These are phyloP conservation scores for Cercospora sp. DNA, from an alignment of 2,329 filamentous ascomycete species.

Conservation along the genomic window DNA sequence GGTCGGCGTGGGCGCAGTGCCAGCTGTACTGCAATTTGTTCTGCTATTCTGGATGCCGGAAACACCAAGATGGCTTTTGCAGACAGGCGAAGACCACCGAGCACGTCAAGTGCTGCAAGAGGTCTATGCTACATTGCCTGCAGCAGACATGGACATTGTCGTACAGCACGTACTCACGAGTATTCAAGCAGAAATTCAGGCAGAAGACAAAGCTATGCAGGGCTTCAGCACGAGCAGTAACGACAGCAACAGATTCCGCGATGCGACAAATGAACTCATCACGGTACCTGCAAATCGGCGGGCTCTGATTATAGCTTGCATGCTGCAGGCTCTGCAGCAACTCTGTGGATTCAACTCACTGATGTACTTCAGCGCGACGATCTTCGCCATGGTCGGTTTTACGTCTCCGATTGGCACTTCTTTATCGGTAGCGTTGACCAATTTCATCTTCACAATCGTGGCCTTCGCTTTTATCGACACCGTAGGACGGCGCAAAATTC, in stretches of 20 bases:
- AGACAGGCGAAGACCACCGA: conserved; percentile 60
- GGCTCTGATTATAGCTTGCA: conserved; percentile 79
- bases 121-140: conserved; percentile 22
- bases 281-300: conserved; percentile 59
- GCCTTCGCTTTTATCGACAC: conserved; percentile 50
- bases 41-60: conserved; percentile 77
- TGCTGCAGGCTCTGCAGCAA: conserved; percentile 85
- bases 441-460: conserved; percentile 50
- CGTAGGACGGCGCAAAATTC: conserved; percentile 56
- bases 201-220: conserved; percentile 26
- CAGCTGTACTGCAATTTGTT: conserved; percentile 69
- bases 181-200: conserved; percentile 69
- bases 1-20: conserved; percentile 79
- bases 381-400: conserved; percentile 52
- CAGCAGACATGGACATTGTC: conserved; percentile 44
- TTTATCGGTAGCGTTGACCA: conserved; percentile 48
- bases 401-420: conserved; percentile 48
- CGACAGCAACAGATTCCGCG: conserved; percentile 11
- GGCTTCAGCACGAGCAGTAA: conserved; percentile 10
- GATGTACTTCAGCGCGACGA: conserved; percentile 53
- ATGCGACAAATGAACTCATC: conserved; percentile 42
- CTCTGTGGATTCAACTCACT: conserved; percentile 45
- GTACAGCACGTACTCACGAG: conserved; percentile 64
- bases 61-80: conserved; percentile 84
- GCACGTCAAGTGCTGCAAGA: conserved; percentile 63